Percentiles rank a stretch among this genome's conserved stretches.
phyloP scores from a whole-genome alignment of 306 rosid species.

The Acacia acuminata region DNA sequence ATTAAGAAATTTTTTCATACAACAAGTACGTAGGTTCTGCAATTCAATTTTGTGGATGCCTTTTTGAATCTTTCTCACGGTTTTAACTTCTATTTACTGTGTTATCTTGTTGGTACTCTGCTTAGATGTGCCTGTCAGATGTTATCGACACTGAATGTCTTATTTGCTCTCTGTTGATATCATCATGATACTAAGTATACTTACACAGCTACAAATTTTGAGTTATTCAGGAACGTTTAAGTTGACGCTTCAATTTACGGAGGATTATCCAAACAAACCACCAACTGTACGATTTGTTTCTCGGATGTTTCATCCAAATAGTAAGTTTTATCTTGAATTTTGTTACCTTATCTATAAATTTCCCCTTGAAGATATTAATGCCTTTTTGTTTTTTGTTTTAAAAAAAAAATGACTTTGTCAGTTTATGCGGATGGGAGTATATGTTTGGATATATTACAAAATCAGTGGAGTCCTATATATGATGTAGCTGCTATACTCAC shows the following conservation, averaged over 20 bases:
- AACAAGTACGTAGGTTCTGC: background rate
- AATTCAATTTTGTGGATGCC: background rate
- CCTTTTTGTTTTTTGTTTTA: background rate
- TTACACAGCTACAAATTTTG: conserved; percentile 32
- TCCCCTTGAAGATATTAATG: conserved; percentile 5
- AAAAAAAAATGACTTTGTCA: conserved; percentile 24
- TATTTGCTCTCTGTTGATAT: conserved; percentile 16
- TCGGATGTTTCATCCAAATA: conserved; percentile 91
- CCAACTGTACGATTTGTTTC: conserved; percentile 91
- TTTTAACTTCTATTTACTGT: background rate
- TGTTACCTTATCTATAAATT: conserved; percentile 8
- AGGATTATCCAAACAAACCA: conserved; percentile 94
- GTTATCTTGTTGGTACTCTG: background rate
- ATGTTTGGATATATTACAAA: conserved; percentile 63
- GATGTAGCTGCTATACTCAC: conserved; percentile 72
- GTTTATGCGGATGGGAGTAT: conserved; percentile 73
- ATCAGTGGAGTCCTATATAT: conserved; percentile 70
- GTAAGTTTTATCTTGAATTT: conserved; percentile 52
- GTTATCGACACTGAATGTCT: conserved; percentile 19
- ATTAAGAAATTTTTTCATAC: background rate
- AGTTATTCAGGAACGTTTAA: conserved; percentile 80
- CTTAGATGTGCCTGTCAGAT: background rate
- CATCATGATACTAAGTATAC: conserved; percentile 21
- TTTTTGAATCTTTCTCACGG: background rate
- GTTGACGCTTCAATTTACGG: conserved; percentile 82